Percentiles rank a stretch among this genome's conserved stretches.
Conservation (phyloP, 164 flowering plant genomes). For the Taxillus chinensis region DNA sequence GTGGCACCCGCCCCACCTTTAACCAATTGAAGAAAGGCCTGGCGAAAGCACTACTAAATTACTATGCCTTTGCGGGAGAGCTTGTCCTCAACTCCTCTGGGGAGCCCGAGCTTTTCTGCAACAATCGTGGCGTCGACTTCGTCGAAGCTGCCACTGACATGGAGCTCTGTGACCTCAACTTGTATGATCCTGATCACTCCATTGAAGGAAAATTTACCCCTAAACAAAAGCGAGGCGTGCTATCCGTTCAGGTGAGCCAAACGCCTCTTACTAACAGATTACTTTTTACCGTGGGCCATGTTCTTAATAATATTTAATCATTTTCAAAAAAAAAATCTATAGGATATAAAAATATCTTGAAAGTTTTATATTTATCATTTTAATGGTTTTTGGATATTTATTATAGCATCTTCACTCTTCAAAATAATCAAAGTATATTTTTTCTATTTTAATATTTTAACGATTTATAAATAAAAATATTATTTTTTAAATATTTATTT, state of each 20-base stretch:
- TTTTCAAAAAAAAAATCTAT: too few relatives aligned
- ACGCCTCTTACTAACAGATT: too few relatives aligned
- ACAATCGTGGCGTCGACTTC: conserved; percentile 36
- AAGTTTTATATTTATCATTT: too few relatives aligned
- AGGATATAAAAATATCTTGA: too few relatives aligned
- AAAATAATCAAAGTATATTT: too few relatives aligned
- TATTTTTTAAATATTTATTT: too few relatives aligned
- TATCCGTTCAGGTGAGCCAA: conserved; percentile 16
- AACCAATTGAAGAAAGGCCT: conserved; percentile 23
- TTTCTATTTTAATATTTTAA: too few relatives aligned
- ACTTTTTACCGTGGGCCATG: too few relatives aligned
- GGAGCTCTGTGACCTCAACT: conserved; percentile 19
- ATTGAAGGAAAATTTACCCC: conserved; percentile 34
- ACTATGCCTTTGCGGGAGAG: conserved; percentile 38
- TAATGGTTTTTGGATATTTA: too few relatives aligned
- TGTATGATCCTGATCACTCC: conserved; percentile 30
- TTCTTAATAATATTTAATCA: too few relatives aligned
- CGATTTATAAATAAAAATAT: too few relatives aligned
- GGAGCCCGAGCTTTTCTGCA: conserved; percentile 38
- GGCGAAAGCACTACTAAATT: conserved; percentile 28
- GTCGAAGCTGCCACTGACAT: conserved; percentile 30
- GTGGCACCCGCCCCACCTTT: conserved; percentile 13
- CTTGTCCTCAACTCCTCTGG: conserved; percentile 25
- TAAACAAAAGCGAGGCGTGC: conserved; percentile 23
- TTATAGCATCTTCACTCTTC: too few relatives aligned